Evolutionary conservation across 768 basidiomycete species (phyloP).

Genomic region (Boletus subparvulus): DNA sequence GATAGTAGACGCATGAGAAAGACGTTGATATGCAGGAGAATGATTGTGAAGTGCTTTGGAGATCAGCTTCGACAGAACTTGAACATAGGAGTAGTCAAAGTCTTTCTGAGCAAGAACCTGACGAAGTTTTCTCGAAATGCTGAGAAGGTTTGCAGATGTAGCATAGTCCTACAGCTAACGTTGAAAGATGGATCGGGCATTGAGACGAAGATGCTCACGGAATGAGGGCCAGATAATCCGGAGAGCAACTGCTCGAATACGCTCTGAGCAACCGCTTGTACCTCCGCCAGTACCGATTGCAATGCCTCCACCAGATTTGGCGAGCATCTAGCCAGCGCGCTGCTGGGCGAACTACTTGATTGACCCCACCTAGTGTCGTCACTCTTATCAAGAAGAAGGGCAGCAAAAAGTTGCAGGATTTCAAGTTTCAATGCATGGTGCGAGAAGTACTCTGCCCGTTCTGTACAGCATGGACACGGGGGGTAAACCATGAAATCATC

Average conservation of each 20-base stretch:
- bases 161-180: constrained; percentile 31
- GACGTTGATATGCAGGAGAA: constrained; percentile 33
- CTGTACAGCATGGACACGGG: constrained; percentile 30
- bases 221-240: neutral
- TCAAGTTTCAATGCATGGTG: constrained; percentile 40
- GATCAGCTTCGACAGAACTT: constrained; percentile 58
- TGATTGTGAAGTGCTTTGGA: constrained; percentile 38
- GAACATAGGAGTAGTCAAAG: constrained; percentile 68
- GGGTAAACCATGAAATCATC: constrained; percentile 48
- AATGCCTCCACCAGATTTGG: constrained; percentile 18
- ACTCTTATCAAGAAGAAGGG: constrained; percentile 38
- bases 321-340: constrained; percentile 6
- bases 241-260: constrained; percentile 23
- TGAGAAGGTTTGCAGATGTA: constrained; percentile 38
- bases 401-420: constrained; percentile 42
- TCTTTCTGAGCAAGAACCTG: constrained; percentile 35
- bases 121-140: constrained; percentile 44
- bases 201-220: constrained; percentile 25
- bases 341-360: neutral
- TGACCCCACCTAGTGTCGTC: constrained; percentile 13
- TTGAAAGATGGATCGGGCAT: neutral
- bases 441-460: constrained; percentile 22
- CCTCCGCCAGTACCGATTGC: constrained; percentile 24
- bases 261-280: constrained; percentile 12
- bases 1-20: constrained; percentile 34